Evolutionary conservation across 202 grass and related monocot species (phyloP).

Genomic region (Musa balbisiana): DNA sequence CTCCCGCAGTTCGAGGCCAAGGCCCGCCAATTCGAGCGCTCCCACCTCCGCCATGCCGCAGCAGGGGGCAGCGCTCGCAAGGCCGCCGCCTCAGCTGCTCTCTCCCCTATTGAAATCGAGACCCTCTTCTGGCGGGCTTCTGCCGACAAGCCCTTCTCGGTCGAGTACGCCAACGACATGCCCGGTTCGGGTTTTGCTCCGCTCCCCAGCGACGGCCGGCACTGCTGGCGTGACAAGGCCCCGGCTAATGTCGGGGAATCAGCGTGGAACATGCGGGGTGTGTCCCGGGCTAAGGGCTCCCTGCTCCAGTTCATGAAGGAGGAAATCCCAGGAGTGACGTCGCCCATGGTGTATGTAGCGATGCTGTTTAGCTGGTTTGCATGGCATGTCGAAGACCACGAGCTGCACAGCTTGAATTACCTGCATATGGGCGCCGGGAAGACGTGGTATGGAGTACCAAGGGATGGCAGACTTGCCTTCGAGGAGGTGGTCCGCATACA

Average conservation of each 20-base stretch:
- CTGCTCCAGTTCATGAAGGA: constrained; percentile 75
- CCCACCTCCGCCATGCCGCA: constrained; percentile 37
- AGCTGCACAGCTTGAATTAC: constrained; percentile 96
- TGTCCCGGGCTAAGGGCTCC: constrained; percentile 65
- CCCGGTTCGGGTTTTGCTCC: constrained; percentile 73
- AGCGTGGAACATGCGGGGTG: constrained; percentile 90
- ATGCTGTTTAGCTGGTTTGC: constrained; percentile 99
- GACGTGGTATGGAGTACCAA: constrained; percentile 98
- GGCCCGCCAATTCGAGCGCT: constrained; percentile 63
- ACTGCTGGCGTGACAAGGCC: constrained; percentile 14
- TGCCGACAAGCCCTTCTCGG: constrained; percentile 70
- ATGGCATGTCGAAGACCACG: constrained; percentile 99
- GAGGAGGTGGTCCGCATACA: constrained; percentile 76
- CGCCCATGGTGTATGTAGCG: constrained; percentile 93
- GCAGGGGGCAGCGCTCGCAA: constrained; percentile 19
- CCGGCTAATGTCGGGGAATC: constrained; percentile 73
- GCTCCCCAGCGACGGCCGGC: constrained; percentile 17
- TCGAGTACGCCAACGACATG: constrained; percentile 99
- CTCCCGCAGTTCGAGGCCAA: constrained; percentile 78
- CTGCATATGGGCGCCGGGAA: constrained; percentile 80
- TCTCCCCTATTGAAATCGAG: constrained; percentile 53
- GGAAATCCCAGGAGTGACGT: constrained; percentile 86
- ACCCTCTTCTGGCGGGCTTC: constrained; percentile 91
- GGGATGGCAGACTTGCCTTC: constrained; percentile 81
- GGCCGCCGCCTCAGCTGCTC: constrained; percentile 3